These are phyloP conservation scores for Liquidambar formosana DNA, from an alignment of 164 flowering plant species.

Conservation along the genomic window DNA sequence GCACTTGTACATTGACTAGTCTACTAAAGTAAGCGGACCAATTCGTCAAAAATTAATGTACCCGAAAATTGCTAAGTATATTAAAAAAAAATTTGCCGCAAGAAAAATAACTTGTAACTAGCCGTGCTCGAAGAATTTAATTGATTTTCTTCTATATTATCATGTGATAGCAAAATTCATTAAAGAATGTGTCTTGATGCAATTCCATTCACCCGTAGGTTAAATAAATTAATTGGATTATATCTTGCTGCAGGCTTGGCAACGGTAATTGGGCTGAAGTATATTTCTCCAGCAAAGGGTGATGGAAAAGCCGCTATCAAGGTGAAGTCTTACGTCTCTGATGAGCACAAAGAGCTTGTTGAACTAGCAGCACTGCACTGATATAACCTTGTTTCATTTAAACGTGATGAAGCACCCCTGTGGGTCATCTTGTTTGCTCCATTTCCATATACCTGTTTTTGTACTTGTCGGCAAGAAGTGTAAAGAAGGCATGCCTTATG, in stretches of 20 bases:
- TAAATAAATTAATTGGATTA: background rate
- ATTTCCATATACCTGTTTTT: too few relatives aligned
- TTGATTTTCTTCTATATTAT: background rate
- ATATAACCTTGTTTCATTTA: slow-evolving; percentile 3
- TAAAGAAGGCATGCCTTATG: background rate
- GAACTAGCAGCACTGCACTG: slow-evolving; percentile 55
- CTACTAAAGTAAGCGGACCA: too few relatives aligned
- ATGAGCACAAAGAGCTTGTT: slow-evolving; percentile 58
- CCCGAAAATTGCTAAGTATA: too few relatives aligned
- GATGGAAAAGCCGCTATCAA: slow-evolving; percentile 32
- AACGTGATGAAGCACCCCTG: background rate
- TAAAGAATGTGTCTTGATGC: background rate
- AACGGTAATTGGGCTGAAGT: slow-evolving; percentile 72
- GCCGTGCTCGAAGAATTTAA: background rate
- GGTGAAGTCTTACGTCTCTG: slow-evolving; percentile 67
- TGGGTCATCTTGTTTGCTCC: background rate
- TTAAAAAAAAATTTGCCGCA: too few relatives aligned
- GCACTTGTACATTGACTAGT: too few relatives aligned
- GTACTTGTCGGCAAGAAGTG: background rate
- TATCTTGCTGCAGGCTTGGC: slow-evolving; percentile 46
- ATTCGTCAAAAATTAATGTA: too few relatives aligned
- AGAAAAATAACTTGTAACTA: background rate
- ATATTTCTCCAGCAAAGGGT: slow-evolving; percentile 49
- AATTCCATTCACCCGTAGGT: background rate
- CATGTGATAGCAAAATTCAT: background rate